Evolutionary conservation across 768 basidiomycete genomes (phyloP), one percentile per base, ranked within the genome.

Genomic region (Serendipita sp.): DNA sequence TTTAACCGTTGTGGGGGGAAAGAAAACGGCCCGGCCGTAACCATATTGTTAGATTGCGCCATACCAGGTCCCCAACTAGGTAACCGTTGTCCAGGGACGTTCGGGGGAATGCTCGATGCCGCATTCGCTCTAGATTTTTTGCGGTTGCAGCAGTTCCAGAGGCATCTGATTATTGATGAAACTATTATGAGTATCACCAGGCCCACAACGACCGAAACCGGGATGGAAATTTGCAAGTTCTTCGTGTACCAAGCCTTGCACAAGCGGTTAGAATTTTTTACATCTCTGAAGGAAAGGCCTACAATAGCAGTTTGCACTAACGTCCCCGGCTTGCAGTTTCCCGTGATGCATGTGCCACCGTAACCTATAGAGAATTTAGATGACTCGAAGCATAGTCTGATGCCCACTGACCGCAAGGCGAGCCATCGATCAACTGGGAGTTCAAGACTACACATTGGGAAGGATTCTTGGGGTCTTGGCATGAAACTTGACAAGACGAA

Each of bases 191-290:
- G 73, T 13, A 79, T 76, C 63, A 89, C 67, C 63, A 91, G 71
- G 15, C 81, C 86, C 32, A 77, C 86, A 44, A 86, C 85, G 65
- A 91, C 75, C 16, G 88, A 86, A 64, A 91, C 81, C 18, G 89
- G 88, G 69, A 91, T 86, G 30, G 88, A 77, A 66, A 90, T 87
- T 72, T 86, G 84, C 10, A 89, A 80, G 75, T 91, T 91, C 67
- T 83, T 80, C 3, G 73, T 75, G 72, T 86, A 89, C 88, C 86
- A 88, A 3, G 87, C 78, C 85, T 86, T 68, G 41, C 44, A 66
- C 45, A n/a, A 64, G 30, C 68, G 64, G 58, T 65, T 66, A 63
- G 38, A 60, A 54, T 13, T 5, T 5, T 7, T 41, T 13, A 41
- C 41, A 41, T 13, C 7, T 41, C 13, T 13, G 66, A 58, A 34